A percentile compares a stretch with the other conserved stretches of the same genome.
Evolutionary conservation across 2,329 filamentous ascomycete species (phyloP).

Genomic region (Thelonectria blattea): DNA sequence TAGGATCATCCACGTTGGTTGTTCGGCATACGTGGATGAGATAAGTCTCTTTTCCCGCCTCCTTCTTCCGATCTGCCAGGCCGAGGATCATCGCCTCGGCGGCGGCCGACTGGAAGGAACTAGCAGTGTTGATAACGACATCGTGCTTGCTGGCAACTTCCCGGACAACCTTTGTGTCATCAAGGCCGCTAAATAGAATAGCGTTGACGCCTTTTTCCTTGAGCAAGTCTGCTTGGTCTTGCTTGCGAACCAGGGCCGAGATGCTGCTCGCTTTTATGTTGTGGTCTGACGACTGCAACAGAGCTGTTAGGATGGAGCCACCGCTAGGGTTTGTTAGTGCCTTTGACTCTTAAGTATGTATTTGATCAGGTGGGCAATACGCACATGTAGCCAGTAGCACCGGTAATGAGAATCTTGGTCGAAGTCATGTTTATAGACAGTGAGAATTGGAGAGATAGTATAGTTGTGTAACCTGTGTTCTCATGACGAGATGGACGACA

Average conservation of each 20-base stretch:
- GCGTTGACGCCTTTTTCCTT: constrained; percentile 28
- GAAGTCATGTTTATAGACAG: constrained; percentile 17
- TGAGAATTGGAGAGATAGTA: too few relatives aligned
- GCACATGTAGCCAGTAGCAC: constrained; percentile 39
- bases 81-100: constrained; percentile 51
- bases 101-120: constrained; percentile 45
- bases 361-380: not conserved
- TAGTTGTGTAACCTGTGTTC: too few relatives aligned
- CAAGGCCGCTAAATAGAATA: constrained; percentile 34
- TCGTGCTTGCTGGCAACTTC: constrained; percentile 35
- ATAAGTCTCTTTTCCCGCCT: constrained; percentile 43
- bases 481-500: too few relatives aligned
- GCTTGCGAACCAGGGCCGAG: constrained; percentile 36
- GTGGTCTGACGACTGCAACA: constrained; percentile 29
- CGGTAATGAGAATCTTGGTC: constrained; percentile 35
- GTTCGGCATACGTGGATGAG: constrained; percentile 43
- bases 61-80: constrained; percentile 45
- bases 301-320: constrained; percentile 33
- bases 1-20: not conserved
- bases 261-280: constrained; percentile 29
- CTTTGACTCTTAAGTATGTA: not conserved
- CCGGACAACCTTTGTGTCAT: constrained; percentile 32
- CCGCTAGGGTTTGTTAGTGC: constrained; percentile 25
- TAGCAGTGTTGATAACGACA: constrained; percentile 52
- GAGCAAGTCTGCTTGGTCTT: constrained; percentile 36